Percentiles rank a stretch among this genome's conserved stretches.
These are phyloP conservation scores for Pontederia paniculata DNA, from an alignment of 176 grass and related monocot genomes.

Conservation along the genomic window DNA sequence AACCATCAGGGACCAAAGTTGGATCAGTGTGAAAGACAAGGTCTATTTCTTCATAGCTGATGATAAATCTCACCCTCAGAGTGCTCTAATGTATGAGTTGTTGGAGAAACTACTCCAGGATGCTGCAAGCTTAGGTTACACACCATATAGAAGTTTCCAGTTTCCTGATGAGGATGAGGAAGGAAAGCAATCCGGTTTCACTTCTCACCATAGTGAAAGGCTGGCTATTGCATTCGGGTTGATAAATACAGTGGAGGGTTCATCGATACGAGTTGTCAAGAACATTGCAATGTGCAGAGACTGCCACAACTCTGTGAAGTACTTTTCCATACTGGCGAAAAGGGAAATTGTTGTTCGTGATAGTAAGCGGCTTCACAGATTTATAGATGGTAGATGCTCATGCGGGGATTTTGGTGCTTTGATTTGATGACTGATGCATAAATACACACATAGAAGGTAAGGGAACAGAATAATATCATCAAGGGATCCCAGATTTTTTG, in stretches of 20 bases:
- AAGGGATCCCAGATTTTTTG: too few relatives aligned
- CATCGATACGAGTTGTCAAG: slow-evolving; percentile 47
- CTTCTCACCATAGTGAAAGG: slow-evolving; percentile 70
- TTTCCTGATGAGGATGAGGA: slow-evolving; percentile 40
- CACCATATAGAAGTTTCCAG: slow-evolving; percentile 57
- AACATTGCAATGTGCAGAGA: slow-evolving; percentile 91
- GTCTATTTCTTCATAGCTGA: slow-evolving; percentile 55
- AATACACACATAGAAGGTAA: too few relatives aligned
- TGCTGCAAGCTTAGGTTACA: slow-evolving; percentile 50
- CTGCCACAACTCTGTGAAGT: slow-evolving; percentile 67
- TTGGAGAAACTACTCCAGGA: slow-evolving; percentile 52
- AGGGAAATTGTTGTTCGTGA: slow-evolving; percentile 75
- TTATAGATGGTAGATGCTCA: slow-evolving; percentile 63
- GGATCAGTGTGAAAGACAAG: slow-evolving; percentile 71
- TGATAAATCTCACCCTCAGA: slow-evolving; percentile 33
- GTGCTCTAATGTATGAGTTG: slow-evolving; percentile 34
- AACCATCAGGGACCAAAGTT: slow-evolving; percentile 59
- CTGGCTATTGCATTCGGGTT: slow-evolving; percentile 63
- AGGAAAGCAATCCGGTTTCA: slow-evolving; percentile 22
- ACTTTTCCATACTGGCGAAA: slow-evolving; percentile 48
- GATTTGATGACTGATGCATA: slow-evolving; percentile 21
- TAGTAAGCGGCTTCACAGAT: slow-evolving; percentile 70
- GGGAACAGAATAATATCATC: too few relatives aligned
- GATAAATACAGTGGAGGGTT: slow-evolving; percentile 35
- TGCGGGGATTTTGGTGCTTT: slow-evolving; percentile 72